These are phyloP conservation scores for Kodamaea sagamina DNA, from an alignment of 805 yeast species.

Conservation along the genomic window DNA sequence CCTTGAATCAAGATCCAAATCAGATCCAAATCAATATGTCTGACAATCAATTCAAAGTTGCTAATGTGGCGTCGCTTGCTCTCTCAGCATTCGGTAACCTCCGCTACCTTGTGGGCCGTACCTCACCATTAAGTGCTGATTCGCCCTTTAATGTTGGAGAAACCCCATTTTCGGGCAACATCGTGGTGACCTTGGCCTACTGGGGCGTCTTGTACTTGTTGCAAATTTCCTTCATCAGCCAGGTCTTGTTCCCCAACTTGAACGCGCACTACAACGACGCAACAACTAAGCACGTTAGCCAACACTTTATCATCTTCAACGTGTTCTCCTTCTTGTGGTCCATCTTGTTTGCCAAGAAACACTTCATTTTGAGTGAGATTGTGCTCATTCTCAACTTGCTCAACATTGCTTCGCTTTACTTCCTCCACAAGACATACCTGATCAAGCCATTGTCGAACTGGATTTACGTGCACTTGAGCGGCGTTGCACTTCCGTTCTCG, in stretches of 20 bases:
- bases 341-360: conserved; percentile 56
- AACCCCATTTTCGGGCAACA: conserved; percentile 72
- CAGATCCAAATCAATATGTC: conserved; percentile 3
- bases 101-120: conserved; percentile 57
- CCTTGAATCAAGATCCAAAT: background rate
- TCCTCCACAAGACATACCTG: conserved; percentile 59
- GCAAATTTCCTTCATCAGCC: conserved; percentile 54
- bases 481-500: conserved; percentile 67
- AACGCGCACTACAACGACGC: conserved; percentile 23
- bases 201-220: conserved; percentile 57
- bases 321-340: conserved; percentile 64
- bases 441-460: conserved; percentile 54
- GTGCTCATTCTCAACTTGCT: conserved; percentile 59
- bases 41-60: conserved; percentile 28
- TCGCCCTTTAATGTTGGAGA: conserved; percentile 53
- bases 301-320: conserved; percentile 67
- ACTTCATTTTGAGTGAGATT: conserved; percentile 61
- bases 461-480: conserved; percentile 63
- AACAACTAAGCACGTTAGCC: conserved; percentile 47
- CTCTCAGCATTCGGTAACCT: conserved; percentile 59
- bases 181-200: conserved; percentile 50
- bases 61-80: conserved; percentile 54
- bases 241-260: conserved; percentile 41
- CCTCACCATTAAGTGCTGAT: conserved; percentile 44
- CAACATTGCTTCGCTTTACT: conserved; percentile 57